Evolutionary conservation across 2,329 filamentous ascomycete genomes (phyloP).

Genomic region (Paecilomyces variotii): DNA sequence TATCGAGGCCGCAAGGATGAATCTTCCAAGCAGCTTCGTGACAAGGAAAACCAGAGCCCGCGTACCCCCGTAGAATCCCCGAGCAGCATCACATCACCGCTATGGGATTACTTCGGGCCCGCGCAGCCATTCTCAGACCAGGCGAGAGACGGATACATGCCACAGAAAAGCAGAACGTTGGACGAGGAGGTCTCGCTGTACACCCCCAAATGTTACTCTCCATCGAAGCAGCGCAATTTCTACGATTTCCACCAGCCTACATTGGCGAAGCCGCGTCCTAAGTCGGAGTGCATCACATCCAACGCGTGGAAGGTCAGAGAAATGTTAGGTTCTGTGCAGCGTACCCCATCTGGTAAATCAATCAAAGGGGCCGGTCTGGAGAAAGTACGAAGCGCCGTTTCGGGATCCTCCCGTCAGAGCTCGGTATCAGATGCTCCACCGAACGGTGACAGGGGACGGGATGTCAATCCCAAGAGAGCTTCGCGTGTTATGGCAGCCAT

Average conservation of each 20-base stretch:
- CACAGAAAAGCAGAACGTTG: constrained; percentile 37
- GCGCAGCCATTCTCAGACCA: constrained; percentile 28
- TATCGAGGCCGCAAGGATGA: constrained; percentile 59
- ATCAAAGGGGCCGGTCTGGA: constrained; percentile 2
- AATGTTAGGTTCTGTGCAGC: constrained; percentile 19
- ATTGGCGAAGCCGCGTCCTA: constrained; percentile 41
- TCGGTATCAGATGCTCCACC: constrained; percentile 28
- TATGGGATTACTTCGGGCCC: constrained; percentile 68
- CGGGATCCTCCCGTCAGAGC: constrained; percentile 17
- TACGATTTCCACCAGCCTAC: constrained; percentile 43
- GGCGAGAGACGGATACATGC: constrained; percentile 33
- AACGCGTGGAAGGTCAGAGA: constrained; percentile 34
- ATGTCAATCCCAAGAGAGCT: constrained; percentile 38
- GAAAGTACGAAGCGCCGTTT: background rate
- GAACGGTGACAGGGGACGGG: constrained; percentile 17
- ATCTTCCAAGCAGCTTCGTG: constrained; percentile 46
- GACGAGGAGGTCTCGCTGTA: constrained; percentile 52
- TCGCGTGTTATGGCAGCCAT: constrained; percentile 57
- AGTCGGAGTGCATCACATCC: constrained; percentile 41
- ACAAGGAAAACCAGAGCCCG: constrained; percentile 78
- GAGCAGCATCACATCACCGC: constrained; percentile 51
- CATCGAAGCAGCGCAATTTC: constrained; percentile 56
- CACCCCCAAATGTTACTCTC: constrained; percentile 52
- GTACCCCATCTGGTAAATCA: constrained; percentile 17
- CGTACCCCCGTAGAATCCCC: constrained; percentile 31